phyloP scores from a whole-genome alignment of 2,329 filamentous ascomycete species.

The Calonectria pseudoreteaudii region DNA sequence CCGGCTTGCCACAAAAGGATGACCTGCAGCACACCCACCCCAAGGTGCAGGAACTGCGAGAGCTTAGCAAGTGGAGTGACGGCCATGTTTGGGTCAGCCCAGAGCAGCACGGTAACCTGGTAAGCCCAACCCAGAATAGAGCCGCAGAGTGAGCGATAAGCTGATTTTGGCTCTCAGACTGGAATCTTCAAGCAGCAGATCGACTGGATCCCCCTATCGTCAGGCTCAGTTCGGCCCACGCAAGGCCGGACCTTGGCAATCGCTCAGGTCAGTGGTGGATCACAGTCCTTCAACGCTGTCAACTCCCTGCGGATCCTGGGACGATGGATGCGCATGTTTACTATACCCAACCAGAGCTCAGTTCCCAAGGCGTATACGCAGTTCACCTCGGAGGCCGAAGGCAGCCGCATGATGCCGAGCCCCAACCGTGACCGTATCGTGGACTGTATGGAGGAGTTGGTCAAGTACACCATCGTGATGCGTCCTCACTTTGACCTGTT shows the following conservation, averaged over 20 bases:
- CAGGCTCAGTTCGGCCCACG: slow-evolving; percentile 72
- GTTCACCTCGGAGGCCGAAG: slow-evolving; percentile 62
- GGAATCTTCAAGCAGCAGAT: slow-evolving; percentile 78
- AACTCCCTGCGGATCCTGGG: slow-evolving; percentile 74
- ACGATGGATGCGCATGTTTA: slow-evolving; percentile 78
- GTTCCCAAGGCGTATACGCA: slow-evolving; percentile 73
- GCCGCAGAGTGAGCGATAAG: background rate
- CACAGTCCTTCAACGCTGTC: slow-evolving; percentile 75
- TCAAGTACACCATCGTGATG: slow-evolving; percentile 77
- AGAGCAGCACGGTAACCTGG: slow-evolving; percentile 75
- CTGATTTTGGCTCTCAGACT: slow-evolving; percentile 53
- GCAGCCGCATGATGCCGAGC: slow-evolving; percentile 65
- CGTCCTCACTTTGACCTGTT: slow-evolving; percentile 70
- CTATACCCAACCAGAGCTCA: slow-evolving; percentile 74
- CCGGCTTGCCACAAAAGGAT: slow-evolving; percentile 71
- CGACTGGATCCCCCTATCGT: slow-evolving; percentile 75
- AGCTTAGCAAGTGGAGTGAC: slow-evolving; percentile 73
- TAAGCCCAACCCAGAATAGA: slow-evolving; percentile 35
- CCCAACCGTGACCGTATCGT: slow-evolving; percentile 70
- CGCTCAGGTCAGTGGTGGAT: slow-evolving; percentile 72
- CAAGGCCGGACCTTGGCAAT: slow-evolving; percentile 74
- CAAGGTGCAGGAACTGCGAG: slow-evolving; percentile 72
- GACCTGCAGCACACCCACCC: slow-evolving; percentile 67
- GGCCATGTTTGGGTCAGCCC: slow-evolving; percentile 75
- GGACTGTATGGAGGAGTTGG: slow-evolving; percentile 78